Evolutionary conservation across 768 basidiomycete genomes (phyloP).

Genomic region (Tephrocybe sp.): DNA sequence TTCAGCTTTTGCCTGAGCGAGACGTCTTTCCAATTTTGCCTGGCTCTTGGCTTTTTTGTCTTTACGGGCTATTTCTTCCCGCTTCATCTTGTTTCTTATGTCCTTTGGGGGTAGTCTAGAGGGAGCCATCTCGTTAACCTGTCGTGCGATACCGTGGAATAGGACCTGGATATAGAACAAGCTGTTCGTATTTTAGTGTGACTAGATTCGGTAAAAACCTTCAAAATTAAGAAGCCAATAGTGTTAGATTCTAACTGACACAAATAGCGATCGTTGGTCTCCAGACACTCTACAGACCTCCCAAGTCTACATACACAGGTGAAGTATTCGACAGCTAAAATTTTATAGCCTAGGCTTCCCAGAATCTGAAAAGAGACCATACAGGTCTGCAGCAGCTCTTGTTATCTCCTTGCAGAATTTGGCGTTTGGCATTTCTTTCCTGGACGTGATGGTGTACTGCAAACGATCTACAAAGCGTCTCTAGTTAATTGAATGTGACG

Average conservation of each 20-base stretch:
- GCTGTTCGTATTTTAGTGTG: too few relatives aligned
- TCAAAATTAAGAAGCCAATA: neutral
- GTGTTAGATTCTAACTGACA: neutral
- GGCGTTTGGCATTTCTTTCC: constrained; percentile 78
- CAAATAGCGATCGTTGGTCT: too few relatives aligned
- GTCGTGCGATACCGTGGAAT: too few relatives aligned
- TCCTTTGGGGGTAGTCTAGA: constrained; percentile 57
- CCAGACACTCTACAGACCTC: too few relatives aligned
- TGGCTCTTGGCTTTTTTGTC: constrained; percentile 75
- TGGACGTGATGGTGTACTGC: constrained; percentile 85
- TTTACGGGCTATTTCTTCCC: constrained; percentile 74
- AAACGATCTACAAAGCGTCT: constrained; percentile 56
- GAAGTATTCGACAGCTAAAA: too few relatives aligned
- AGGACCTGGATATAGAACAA: too few relatives aligned
- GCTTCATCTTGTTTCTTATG: constrained; percentile 87
- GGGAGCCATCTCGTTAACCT: too few relatives aligned
- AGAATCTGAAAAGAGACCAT: constrained; percentile 46
- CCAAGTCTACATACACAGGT: too few relatives aligned
- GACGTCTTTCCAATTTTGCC: constrained; percentile 74
- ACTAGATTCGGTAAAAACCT: too few relatives aligned
- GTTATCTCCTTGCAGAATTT: constrained; percentile 70
- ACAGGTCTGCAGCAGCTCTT: constrained; percentile 62
- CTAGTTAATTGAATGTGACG: neutral
- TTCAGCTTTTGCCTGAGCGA: constrained; percentile 77
- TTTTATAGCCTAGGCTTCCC: constrained; percentile 31